phyloP scores from a whole-genome alignment of 2,329 filamentous ascomycete species.

The Penicillium sp. region DNA sequence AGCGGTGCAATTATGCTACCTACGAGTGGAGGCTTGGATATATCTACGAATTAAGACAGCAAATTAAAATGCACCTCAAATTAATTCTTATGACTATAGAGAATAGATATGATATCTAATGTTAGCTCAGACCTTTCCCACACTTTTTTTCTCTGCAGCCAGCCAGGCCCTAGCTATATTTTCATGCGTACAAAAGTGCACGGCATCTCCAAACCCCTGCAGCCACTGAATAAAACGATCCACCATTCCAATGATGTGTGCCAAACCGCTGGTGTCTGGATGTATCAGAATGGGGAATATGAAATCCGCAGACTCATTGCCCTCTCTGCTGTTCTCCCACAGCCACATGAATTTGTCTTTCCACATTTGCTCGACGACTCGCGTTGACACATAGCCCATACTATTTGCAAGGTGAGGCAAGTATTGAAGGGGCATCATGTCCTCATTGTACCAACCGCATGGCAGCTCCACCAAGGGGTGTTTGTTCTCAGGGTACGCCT shows the following conservation, averaged over 20 bases:
- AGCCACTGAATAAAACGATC: conserved; percentile 45
- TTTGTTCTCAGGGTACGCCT: conserved; percentile 19
- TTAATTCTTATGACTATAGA: not conserved
- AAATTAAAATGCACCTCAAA: not conserved
- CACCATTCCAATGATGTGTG: conserved; percentile 52
- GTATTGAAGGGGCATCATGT: conserved; percentile 49
- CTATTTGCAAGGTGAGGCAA: conserved; percentile 44
- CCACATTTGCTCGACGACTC: conserved; percentile 51
- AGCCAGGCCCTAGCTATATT: conserved; percentile 41
- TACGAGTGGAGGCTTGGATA: not conserved
- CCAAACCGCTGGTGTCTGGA: conserved; percentile 52
- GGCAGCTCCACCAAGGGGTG: conserved; percentile 46
- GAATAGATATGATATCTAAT: not conserved
- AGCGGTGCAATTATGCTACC: not conserved
- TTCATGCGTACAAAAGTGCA: conserved; percentile 45
- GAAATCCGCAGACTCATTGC: conserved; percentile 20
- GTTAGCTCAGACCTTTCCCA: not conserved
- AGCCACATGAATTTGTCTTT: conserved; percentile 46
- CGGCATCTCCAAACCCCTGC: conserved; percentile 38
- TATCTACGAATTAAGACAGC: not conserved
- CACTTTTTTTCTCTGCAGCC: not conserved
- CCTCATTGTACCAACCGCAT: conserved; percentile 50
- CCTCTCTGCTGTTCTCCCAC: conserved; percentile 26
- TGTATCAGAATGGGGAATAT: conserved; percentile 48
- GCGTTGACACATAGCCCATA: conserved; percentile 47